Percentiles rank a stretch among this genome's conserved stretches.
These are phyloP conservation scores for Obelidium mucronatum DNA, from an alignment of 192 early-diverging fungal genomes.

Conservation along the genomic window DNA sequence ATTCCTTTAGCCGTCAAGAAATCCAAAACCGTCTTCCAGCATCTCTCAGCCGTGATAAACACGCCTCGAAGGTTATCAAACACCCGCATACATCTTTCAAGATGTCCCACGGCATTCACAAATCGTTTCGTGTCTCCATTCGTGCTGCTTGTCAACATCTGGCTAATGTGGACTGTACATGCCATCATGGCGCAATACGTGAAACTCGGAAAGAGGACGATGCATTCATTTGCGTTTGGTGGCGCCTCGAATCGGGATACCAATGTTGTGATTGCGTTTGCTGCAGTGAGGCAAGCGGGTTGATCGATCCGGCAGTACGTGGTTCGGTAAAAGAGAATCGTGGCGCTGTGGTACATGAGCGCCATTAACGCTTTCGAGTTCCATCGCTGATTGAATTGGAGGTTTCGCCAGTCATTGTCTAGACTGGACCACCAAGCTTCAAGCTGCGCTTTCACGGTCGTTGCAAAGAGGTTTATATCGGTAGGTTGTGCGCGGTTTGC, in stretches of 20 bases:
- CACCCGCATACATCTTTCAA: slow-evolving; percentile 25
- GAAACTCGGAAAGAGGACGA: slow-evolving; percentile 35
- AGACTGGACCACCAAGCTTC: slow-evolving; percentile 22
- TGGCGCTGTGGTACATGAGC: slow-evolving; percentile 34
- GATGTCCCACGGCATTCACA: neutral
- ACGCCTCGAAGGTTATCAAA: slow-evolving; percentile 32
- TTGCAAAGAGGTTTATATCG: slow-evolving; percentile 8
- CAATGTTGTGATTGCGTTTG: slow-evolving; percentile 14
- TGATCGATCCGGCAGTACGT: slow-evolving; percentile 26
- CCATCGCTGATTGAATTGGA: slow-evolving; percentile 20
- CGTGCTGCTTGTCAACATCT: neutral
- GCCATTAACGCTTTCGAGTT: slow-evolving; percentile 32
- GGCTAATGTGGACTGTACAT: slow-evolving; percentile 31
- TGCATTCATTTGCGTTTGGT: slow-evolving; percentile 20
- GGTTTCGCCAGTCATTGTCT: slow-evolving; percentile 20
- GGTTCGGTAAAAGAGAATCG: slow-evolving; percentile 33
- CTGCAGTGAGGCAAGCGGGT: slow-evolving; percentile 18
- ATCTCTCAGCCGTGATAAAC: slow-evolving; percentile 15
- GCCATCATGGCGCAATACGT: slow-evolving; percentile 33
- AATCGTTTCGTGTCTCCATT: neutral
- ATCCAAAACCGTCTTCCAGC: slow-evolving; percentile 35
- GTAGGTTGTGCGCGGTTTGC: slow-evolving; percentile 34
- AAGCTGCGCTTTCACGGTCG: neutral
- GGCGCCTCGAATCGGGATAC: slow-evolving; percentile 22
- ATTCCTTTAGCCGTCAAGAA: slow-evolving; percentile 36